Evolutionary conservation across 1,284 basidiomycete genomes (phyloP), one percentile per base, ranked within the genome.

Genomic region (Naganishia albida): DNA sequence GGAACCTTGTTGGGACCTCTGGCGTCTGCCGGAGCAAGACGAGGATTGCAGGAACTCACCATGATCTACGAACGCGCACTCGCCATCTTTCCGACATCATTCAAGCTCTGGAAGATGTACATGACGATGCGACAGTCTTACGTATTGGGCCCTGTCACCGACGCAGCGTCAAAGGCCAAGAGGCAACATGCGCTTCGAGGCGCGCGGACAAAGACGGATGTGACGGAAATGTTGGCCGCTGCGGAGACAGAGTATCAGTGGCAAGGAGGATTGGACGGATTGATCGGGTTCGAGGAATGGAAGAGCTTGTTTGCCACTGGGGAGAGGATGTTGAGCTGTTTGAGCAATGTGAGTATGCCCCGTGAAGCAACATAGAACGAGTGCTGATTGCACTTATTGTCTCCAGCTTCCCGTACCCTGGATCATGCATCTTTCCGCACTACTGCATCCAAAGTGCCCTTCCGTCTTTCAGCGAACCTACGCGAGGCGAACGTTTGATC

Each of bases 241-340:
- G 80, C 93, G 66, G 91, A 93, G 74, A 89, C 91, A 39, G 91
- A 92, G 68, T 82, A 85, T 66, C 87, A 89, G 68, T 98, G 91
- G 90, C 85, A 90, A 57, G 87, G 86, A 20, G 88, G 90, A 6
- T 80, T 99, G 60, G 91, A 99, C 74, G 87, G 89, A 4, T 82
- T 91, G 3, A 83, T 96, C 23, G 96, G 95, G 2, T 95, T 88
- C 86, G 87, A 90, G 68, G 96, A 99, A 78, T 99, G 96, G 96
- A 90, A 87, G 74, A 82, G 87, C 23, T 83, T 99, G 6, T 85
- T 95, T 8, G 90, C 92, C 6, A 85, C 86, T 0, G 95, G 93
- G 74, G 96, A 99, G 76, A 85, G 96, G 68, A 91, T 91, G 63
- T 82, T 99, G 40, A 91, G 90, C 85, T 98, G 93, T 89, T 80